Evolutionary conservation across 768 basidiomycete species (phyloP), one percentile per base, ranked within the genome.

Genomic region (Stropharia rugosoannulata): DNA sequence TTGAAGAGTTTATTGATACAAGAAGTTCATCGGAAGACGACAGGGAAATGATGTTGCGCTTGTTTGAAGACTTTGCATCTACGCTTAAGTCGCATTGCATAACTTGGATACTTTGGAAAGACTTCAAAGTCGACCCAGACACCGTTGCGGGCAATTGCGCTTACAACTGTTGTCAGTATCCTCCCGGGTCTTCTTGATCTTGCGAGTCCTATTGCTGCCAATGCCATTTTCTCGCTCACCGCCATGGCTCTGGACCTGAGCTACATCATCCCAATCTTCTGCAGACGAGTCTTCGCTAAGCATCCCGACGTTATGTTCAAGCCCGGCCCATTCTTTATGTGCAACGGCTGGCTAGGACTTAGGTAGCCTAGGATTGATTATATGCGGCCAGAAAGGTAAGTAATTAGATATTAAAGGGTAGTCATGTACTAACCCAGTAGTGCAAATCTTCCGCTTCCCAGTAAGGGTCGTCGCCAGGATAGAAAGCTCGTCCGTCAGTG

Each of bases 291-390:
- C 27, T 90, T 79, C 69, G 73, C 78, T 59, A 77, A 84, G 52
- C 91, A 93, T 64, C 88, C 89, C 0, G 90, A 93, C 46, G 91
- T 94, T 37, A 76, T 80, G 63, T 94, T 94, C 78, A 85, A 81
- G 57, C 92, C 92, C 4, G 92, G 92, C 10, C 91, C 92, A 5
- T 93, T 93, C 73, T 93, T 87, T 73, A 85, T 93, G 83, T 87
- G 90, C 29, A 72, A 81, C 52, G 89, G 89, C 0, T 57, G 76
- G 40, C 66, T 90, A 13, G 89, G 89, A 0, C 79, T 79, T 74
- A 65, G n/a, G 89, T 86, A 51, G 80, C 68, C 78, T 78, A 74
- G 9, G 7, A 57, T 18, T 13, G 46, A 47, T 16, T 38, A 22
- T 35, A 39, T 40, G 16, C 16, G 19, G 13, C 35, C 11, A 22